Percentiles rank a stretch among this genome's conserved stretches.
phyloP scores from a whole-genome alignment of 768 basidiomycete genomes.

The Termitomyces titanicus region DNA sequence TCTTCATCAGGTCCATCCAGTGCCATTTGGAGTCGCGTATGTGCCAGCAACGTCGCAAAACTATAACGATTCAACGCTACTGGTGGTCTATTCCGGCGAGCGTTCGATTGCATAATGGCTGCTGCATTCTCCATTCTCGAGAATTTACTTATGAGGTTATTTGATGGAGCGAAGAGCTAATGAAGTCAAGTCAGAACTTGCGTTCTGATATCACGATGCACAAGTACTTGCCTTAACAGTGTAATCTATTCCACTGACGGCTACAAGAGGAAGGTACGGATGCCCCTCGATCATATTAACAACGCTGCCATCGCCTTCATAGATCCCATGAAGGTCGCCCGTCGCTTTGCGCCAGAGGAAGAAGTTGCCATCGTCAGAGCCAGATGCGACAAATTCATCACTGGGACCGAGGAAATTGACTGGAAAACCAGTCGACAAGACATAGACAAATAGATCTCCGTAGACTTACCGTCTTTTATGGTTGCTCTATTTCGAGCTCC shows the following conservation, averaged over 20 bases:
- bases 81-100: slow-evolving; percentile 27
- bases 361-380: slow-evolving; percentile 85
- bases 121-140: slow-evolving; percentile 52
- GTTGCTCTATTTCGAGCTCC: slow-evolving; percentile 82
- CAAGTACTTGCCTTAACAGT: slow-evolving; percentile 66
- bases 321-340: slow-evolving; percentile 65
- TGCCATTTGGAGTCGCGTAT: slow-evolving; percentile 19
- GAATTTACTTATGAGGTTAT: slow-evolving; percentile 37
- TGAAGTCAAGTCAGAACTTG: slow-evolving; percentile 2
- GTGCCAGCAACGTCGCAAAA: slow-evolving; percentile 23
- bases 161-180: slow-evolving; percentile 65
- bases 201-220: neutral
- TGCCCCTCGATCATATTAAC: slow-evolving; percentile 89
- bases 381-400: slow-evolving; percentile 78
- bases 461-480: slow-evolving; percentile 74
- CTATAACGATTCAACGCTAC: slow-evolving; percentile 25
- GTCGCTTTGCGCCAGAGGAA: slow-evolving; percentile 82
- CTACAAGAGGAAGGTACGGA: slow-evolving; percentile 75
- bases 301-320: slow-evolving; percentile 77
- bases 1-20: slow-evolving; percentile 22
- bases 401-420: slow-evolving; percentile 82
- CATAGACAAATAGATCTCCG: neutral
- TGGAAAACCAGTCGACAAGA: slow-evolving; percentile 21
- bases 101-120: slow-evolving; percentile 56
- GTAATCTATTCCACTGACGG: slow-evolving; percentile 82